Base-by-base conservation (phyloP, 2,329 filamentous ascomycete genomes). In the Sporothrix brunneoviolacea region DNA sequence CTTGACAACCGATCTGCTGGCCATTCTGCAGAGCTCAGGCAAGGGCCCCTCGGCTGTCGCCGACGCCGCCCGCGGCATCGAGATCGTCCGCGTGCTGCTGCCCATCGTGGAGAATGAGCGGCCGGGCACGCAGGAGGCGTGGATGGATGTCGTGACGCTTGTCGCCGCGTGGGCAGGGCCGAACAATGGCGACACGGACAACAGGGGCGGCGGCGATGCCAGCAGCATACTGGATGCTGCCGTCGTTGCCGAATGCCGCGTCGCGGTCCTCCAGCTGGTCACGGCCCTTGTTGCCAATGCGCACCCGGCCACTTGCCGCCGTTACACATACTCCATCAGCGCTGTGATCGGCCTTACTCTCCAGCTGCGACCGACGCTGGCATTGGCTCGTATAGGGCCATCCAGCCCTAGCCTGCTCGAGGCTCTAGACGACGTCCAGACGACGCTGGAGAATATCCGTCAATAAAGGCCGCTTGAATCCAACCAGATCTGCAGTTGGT, bases 1-100 rank as follows among this genome's bases (percentile, higher is more conserved):
- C 0, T 62, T 85, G 2, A 65, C 66, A n/a, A 60, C 61, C 0
- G 80, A 84, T 57, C 61, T 84, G 13, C 22, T 70, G 12, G 57
- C 55, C 4, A 72, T 76, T 8, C 59, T 82, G 0, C 38, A 51
- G n/a, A 16, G 39, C 3, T 52, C 44, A 3, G 28, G 8, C n/a
- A 21, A 36, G 12, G 5, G 4, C 9, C 7, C 40, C 12, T 10
- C 41, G 16, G 5, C 37, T 2, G 15, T 24, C 13, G n/a, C 36
- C n/a, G 53, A 50, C 8, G 67, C 72, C 5, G 60, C 66, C 10
- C 68, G 78, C 15, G 80, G 76, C 3, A 67, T 75, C 22, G 77
- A 82, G 52, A 73, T 81, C 36, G 70, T 82, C 10, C 71, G 78
- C 2, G 64, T 82, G 2, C 65, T 85, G 5, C 66, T 81, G 13